A percentile compares a stretch with the other conserved stretches of the same genome.
These are phyloP conservation scores for Fusarium guadeloupense DNA, from an alignment of 2,329 filamentous ascomycete species.

Conservation along the genomic window DNA sequence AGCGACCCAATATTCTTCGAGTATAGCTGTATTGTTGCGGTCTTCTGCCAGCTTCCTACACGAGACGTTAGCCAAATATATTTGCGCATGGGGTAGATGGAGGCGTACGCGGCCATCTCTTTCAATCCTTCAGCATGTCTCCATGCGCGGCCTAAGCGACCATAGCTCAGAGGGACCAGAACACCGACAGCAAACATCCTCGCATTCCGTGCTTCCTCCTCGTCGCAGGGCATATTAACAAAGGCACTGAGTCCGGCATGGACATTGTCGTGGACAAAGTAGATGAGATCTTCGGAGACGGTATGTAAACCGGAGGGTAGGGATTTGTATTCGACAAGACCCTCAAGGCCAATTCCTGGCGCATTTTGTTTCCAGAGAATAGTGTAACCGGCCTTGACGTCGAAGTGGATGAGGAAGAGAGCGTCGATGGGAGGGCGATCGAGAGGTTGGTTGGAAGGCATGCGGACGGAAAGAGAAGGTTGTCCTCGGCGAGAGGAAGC, in stretches of 20 bases:
- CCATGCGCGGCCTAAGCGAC: conserved; percentile 88
- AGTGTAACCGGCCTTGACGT: conserved; percentile 90
- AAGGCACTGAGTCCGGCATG: conserved; percentile 94
- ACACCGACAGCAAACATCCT: conserved; percentile 93
- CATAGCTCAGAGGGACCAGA: conserved; percentile 85
- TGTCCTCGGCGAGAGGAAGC: conserved; percentile 53
- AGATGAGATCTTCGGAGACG: conserved; percentile 87
- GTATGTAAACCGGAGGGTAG: conserved; percentile 92
- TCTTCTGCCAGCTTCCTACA: conserved; percentile 70
- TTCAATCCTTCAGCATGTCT: conserved; percentile 81
- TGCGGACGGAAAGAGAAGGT: conserved; percentile 52
- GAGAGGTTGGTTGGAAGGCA: conserved; percentile 45
- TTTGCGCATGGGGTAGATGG: not conserved
- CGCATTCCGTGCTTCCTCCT: conserved; percentile 81
- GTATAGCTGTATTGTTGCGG: conserved; percentile 65
- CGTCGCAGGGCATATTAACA: conserved; percentile 81
- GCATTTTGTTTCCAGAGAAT: conserved; percentile 86
- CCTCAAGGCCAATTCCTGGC: conserved; percentile 78
- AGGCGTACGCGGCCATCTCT: conserved; percentile 73
- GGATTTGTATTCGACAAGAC: conserved; percentile 94
- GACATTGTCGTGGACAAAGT: conserved; percentile 84
- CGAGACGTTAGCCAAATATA: conserved; percentile 35
- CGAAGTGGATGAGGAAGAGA: conserved; percentile 89
- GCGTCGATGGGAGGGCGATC: conserved; percentile 66
- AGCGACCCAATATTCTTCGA: conserved; percentile 84